Percentiles rank a stretch among this genome's conserved stretches.
Conservation (phyloP, 768 basidiomycete genomes). For the Auriscalpium microsporum region DNA sequence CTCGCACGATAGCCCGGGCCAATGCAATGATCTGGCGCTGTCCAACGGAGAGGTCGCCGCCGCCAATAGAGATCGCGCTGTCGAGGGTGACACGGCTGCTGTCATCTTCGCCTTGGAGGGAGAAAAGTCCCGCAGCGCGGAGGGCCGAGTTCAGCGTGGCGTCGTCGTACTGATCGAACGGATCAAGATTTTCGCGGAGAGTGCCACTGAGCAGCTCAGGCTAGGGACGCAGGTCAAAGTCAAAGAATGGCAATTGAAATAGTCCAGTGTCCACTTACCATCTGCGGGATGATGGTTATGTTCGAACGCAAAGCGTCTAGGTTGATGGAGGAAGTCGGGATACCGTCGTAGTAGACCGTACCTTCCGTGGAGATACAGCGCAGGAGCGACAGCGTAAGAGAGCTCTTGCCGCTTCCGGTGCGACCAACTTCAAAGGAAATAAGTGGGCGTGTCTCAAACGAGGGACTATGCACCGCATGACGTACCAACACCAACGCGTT, state of each 20-base stretch:
- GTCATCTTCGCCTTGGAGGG: conserved; percentile 29
- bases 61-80: conserved; percentile 35
- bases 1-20: conserved; percentile 48
- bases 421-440: conserved; percentile 34
- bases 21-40: conserved; percentile 54
- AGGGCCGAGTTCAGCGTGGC: conserved; percentile 40
- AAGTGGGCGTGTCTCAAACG: neutral
- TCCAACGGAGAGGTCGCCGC: conserved; percentile 43
- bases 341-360: conserved; percentile 42
- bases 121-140: conserved; percentile 40
- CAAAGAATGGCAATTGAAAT: neutral
- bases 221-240: conserved; percentile 17
- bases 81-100: conserved; percentile 35
- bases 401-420: conserved; percentile 53
- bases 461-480: neutral
- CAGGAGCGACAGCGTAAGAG: conserved; percentile 43
- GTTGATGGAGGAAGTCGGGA: conserved; percentile 38
- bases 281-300: conserved; percentile 54
- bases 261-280: conserved; percentile 25
- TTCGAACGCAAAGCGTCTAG: conserved; percentile 42
- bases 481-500: conserved; percentile 48
- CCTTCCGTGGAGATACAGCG: conserved; percentile 48
- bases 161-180: conserved; percentile 48
- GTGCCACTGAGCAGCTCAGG: conserved; percentile 48
- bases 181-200: conserved; percentile 53